phyloP scores from a whole-genome alignment of 768 basidiomycete genomes.

The Amylocystis lapponica region DNA sequence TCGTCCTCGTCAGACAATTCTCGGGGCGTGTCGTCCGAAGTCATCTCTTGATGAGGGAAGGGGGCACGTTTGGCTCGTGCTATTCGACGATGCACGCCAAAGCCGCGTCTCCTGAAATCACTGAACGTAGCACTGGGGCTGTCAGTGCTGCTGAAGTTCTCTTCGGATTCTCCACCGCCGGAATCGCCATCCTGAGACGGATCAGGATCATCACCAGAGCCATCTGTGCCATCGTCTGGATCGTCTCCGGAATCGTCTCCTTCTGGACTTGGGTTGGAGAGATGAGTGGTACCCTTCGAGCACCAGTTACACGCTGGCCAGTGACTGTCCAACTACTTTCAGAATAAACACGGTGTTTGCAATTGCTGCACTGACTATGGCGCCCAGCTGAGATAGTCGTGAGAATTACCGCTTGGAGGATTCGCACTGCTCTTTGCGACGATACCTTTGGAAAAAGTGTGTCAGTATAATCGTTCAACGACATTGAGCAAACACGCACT shows the following conservation, averaged over 20 bases:
- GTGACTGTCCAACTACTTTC: slow-evolving; percentile 28
- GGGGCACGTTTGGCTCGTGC: slow-evolving; percentile 5
- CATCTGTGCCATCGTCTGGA: slow-evolving; percentile 6
- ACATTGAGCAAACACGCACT: slow-evolving; percentile 23
- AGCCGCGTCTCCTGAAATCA: not conserved
- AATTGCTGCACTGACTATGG: slow-evolving; percentile 41
- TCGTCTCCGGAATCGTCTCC: slow-evolving; percentile 5
- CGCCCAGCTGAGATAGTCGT: slow-evolving; percentile 53
- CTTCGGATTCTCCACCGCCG: slow-evolving; percentile 1
- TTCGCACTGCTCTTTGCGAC: slow-evolving; percentile 24
- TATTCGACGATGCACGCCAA: slow-evolving; percentile 12
- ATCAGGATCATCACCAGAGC: slow-evolving; percentile 3
- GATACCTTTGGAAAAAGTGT: slow-evolving; percentile 25
- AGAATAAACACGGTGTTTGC: not conserved
- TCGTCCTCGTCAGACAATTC: not conserved
- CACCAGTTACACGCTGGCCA: slow-evolving; percentile 57
- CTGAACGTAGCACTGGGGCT: not conserved
- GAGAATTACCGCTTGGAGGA: slow-evolving; percentile 34
- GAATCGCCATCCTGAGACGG: slow-evolving; percentile 6
- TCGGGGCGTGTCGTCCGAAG: not conserved
- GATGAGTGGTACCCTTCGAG: slow-evolving; percentile 20
- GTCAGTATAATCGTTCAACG: too few relatives aligned
- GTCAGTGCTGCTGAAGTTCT: not conserved
- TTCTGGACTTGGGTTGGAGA: slow-evolving; percentile 10
- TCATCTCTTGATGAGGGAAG: not conserved